Base-by-base conservation (phyloP, 2,329 filamentous ascomycete genomes). In the Talaromyces sp. region DNA sequence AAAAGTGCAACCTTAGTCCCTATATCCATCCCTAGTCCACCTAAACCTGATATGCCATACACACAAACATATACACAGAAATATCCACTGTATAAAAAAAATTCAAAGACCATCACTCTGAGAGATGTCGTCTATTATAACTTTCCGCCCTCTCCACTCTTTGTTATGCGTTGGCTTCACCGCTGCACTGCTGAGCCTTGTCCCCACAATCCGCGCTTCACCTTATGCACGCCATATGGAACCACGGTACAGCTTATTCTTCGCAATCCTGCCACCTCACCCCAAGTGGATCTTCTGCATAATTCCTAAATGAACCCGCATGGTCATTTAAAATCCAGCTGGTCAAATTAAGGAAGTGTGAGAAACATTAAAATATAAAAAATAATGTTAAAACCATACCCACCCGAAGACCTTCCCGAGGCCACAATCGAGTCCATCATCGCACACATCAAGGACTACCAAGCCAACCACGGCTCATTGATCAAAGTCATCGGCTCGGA, bases 381-480 rank as follows among this genome's bases (percentile, higher is more conserved):
- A n/a, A 51, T 16, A 47, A 56, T 51, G 31, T 27, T 47, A 9
- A 33, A 23, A 30, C 74, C 56, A 63, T 68, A 71, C 40, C 68
- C 68, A 5, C 69, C 68, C 0, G 61, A 56, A 5, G 60, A 63
- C 14, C 18, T 69, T n/a, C 64, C 81, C 76, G 65, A 84, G 63
- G 68, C 75, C 66, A 73, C 73, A 65, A 56, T 68, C 5, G 52
- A 66, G 4, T 61, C 62, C 18, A 66, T 76, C 18, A 60, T 72
- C n/a, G 59, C 64, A 1, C 70, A 76, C 23, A 72, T 76, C 36
- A 69, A 76, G 63, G 78, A 80, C 66, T 79, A 75, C 68, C 76
- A 77, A 61, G 60, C 79, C 58, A 78, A 72, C 47, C 77, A 79
- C 66, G 76, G 78, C 53, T 75, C 72, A 2, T 63, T 78, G 5